Evolutionary conservation across 306 rosid species (phyloP), one percentile per base, ranked within the genome.

Genomic region (Heteromeles arbutifolia): DNA sequence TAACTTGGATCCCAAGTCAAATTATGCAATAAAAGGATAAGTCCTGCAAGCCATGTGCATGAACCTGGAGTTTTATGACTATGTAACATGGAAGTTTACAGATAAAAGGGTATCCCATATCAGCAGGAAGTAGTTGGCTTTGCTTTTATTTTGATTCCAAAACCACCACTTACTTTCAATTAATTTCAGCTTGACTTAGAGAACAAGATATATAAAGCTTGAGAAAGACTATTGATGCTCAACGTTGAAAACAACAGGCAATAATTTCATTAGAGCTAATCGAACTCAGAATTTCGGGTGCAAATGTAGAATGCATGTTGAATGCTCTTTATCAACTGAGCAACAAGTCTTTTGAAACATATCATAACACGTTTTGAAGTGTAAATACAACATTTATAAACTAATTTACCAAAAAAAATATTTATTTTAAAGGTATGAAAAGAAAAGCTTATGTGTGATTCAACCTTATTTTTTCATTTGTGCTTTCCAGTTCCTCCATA

Each of bases 131-230:
- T 65, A 24, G 74, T 65, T 73, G 69, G 69, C 34, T 58, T 61
- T 45, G 65, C 70, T 19, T 79, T 67, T 73, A 73, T 67, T 73
- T 74, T 64, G 77, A 75, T 75, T 75, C 84, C 84, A 43, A 69
- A 54, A 70, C 69, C 84, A 70, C 77, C 54, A 70, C 83, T 0
- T 14, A 14, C 76, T 32, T 52, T 68, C 64, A 61, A 74, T 34
- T 62, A 37, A 39, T 80, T 59, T 76, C 29, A 80, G 21, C 59
- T 34, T 70, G 77, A 70, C 84, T 66, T 6, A 69, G 61, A 69
- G 18, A 67, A 43, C 54, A 66, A 80, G 70, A 69, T 25, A 21
- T 21, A 8, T 7, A 80, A 67, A 62, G 73, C 62, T 26, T 69
- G 56, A 29, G 39, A 66, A 43, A n/a, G 52, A 56, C 31, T 69